These are phyloP conservation scores for Hibiscus trionum DNA, from an alignment of 345 rosid species.

Conservation along the genomic window DNA sequence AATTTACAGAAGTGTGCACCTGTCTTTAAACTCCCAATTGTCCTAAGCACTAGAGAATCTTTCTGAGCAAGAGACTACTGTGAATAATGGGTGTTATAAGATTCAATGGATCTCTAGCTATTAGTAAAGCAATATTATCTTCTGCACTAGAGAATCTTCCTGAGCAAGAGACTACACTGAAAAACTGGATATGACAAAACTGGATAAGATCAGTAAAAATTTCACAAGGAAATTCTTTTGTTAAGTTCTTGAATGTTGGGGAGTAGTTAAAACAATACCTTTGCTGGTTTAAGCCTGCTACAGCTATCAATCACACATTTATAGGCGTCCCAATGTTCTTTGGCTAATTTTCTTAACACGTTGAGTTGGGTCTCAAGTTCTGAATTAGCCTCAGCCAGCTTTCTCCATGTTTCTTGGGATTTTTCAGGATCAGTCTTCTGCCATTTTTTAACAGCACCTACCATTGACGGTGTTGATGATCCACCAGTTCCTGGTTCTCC, in stretches of 20 bases:
- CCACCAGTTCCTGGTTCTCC: constrained; percentile 99
- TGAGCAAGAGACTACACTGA: neutral
- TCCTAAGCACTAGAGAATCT: neutral
- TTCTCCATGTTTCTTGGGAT: constrained; percentile 70
- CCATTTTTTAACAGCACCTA: constrained; percentile 96
- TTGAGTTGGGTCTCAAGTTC: constrained; percentile 62
- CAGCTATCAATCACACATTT: constrained; percentile 51
- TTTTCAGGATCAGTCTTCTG: constrained; percentile 75
- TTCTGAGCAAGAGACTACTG: neutral
- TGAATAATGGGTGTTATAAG: neutral
- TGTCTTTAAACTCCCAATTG: neutral
- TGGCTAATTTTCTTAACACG: constrained; percentile 58
- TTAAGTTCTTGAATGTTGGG: neutral
- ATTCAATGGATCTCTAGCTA: neutral
- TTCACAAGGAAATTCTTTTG: neutral
- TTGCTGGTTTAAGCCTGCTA: constrained; percentile 51
- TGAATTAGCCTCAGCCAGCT: constrained; percentile 68
- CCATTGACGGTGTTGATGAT: constrained; percentile 96
- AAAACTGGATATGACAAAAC: neutral
- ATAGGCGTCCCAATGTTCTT: constrained; percentile 65
- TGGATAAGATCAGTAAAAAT: neutral
- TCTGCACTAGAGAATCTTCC: neutral
- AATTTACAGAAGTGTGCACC: neutral
- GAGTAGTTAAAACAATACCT: constrained; percentile 40
- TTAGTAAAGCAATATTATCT: neutral